phyloP scores from a whole-genome alignment of 495 filamentous ascomycete genomes.

The Hypoxylon intermedium region DNA sequence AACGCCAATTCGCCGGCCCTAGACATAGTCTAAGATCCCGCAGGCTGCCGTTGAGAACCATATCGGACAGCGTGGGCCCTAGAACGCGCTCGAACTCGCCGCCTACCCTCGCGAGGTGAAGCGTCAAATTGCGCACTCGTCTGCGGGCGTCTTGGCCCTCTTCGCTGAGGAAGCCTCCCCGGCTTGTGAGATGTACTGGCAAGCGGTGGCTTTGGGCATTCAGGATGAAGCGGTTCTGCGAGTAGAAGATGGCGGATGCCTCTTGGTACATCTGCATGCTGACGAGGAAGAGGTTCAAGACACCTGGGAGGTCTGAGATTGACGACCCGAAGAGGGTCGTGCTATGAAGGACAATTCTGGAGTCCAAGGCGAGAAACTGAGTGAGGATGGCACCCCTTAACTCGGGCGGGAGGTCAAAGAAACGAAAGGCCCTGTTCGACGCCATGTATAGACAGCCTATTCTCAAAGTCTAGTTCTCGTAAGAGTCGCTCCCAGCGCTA shows the following conservation, averaged over 20 bases:
- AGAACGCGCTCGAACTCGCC: slow-evolving; percentile 40
- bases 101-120: slow-evolving; percentile 41
- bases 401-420: slow-evolving; percentile 74
- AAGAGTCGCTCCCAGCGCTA: too few species aligned
- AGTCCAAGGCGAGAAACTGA: slow-evolving; percentile 31
- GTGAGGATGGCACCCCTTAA: slow-evolving; percentile 77
- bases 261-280: slow-evolving; percentile 44
- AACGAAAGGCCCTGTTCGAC: slow-evolving; percentile 19
- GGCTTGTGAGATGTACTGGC: slow-evolving; percentile 34
- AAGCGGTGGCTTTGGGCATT: slow-evolving; percentile 40
- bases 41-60: slow-evolving; percentile 42
- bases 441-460: slow-evolving; percentile 5
- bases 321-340: slow-evolving; percentile 22
- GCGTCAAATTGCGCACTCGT: slow-evolving; percentile 37
- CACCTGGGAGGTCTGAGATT: background rate
- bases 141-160: slow-evolving; percentile 37
- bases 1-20: slow-evolving; percentile 20
- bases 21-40: slow-evolving; percentile 37
- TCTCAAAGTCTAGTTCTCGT: background rate
- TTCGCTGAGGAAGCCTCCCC: slow-evolving; percentile 25
- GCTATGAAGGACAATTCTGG: slow-evolving; percentile 36
- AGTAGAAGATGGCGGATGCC: slow-evolving; percentile 46
- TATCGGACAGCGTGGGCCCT: slow-evolving; percentile 37
- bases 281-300: slow-evolving; percentile 43
- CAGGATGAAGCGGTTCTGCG: slow-evolving; percentile 43